phyloP scores from a whole-genome alignment of 305 asterid species.

The Striga hermonthica region DNA sequence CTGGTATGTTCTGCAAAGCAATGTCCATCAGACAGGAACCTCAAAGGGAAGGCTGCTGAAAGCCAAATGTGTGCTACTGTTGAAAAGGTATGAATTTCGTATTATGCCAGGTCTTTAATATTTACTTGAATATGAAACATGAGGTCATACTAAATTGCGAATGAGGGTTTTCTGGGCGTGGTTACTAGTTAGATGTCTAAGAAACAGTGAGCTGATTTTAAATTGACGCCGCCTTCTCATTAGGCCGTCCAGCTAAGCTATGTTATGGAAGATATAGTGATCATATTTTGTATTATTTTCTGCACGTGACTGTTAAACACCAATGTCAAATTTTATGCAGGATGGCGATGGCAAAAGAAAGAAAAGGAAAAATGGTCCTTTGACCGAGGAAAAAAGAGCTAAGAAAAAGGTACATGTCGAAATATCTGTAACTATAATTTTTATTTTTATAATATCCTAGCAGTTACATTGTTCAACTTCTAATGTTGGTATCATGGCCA shows the following conservation, averaged over 20 bases:
- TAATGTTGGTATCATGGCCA: slow-evolving; percentile 17
- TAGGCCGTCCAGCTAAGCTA: not conserved
- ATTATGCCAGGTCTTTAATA: slow-evolving; percentile 3
- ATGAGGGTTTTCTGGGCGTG: not conserved
- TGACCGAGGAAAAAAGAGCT: slow-evolving; percentile 57
- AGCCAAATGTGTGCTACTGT: slow-evolving; percentile 32
- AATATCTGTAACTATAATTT: slow-evolving; percentile 3
- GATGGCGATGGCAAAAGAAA: slow-evolving; percentile 38
- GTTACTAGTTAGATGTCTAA: slow-evolving; percentile 2
- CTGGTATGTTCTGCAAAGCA: slow-evolving; percentile 29
- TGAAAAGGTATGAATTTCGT: slow-evolving; percentile 38
- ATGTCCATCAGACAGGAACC: slow-evolving; percentile 25
- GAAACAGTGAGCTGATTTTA: not conserved
- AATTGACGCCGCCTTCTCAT: not conserved
- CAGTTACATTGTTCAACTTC: not conserved
- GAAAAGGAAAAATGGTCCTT: slow-evolving; percentile 59
- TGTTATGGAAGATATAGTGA: slow-evolving; percentile 18
- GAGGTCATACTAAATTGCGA: slow-evolving; percentile 1
- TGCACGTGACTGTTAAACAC: slow-evolving; percentile 19
- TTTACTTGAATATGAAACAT: slow-evolving; percentile 13
- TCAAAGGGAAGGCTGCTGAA: slow-evolving; percentile 42
- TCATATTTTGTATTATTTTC: slow-evolving; percentile 16
- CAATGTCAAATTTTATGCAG: slow-evolving; percentile 43
- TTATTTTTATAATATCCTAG: slow-evolving; percentile 6
- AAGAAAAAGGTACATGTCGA: slow-evolving; percentile 60